These are phyloP conservation scores for Choiromyces venosus DNA, from an alignment of 495 filamentous ascomycete species.

Conservation along the genomic window DNA sequence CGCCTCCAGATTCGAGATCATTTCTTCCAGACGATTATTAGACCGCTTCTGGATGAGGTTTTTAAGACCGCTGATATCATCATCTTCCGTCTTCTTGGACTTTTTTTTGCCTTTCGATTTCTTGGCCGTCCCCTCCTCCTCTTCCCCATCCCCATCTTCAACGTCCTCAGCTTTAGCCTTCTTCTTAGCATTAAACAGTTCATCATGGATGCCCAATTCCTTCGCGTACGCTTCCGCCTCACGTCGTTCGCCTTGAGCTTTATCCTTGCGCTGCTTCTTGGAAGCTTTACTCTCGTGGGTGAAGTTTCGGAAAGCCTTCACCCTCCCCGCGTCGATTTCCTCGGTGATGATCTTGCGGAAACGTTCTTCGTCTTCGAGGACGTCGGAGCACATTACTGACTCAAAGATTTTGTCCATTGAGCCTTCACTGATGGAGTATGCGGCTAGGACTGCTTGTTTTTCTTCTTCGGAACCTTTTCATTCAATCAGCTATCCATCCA, in stretches of 20 bases:
- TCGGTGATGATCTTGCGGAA: slow-evolving; percentile 73
- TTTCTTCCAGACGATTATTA: slow-evolving; percentile 48
- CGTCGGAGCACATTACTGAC: slow-evolving; percentile 75
- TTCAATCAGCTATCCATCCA: background rate
- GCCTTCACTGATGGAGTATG: slow-evolving; percentile 64
- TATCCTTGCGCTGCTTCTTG: slow-evolving; percentile 57
- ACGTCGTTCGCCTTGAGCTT: slow-evolving; percentile 58
- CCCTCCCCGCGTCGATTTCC: slow-evolving; percentile 65
- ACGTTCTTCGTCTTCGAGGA: slow-evolving; percentile 77
- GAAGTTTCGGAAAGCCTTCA: slow-evolving; percentile 62
- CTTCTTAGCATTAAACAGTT: slow-evolving; percentile 49
- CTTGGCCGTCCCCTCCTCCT: slow-evolving; percentile 19
- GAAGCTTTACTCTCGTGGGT: slow-evolving; percentile 62
- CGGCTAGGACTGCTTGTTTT: slow-evolving; percentile 63
- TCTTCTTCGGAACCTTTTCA: slow-evolving; percentile 70
- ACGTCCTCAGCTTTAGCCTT: slow-evolving; percentile 45
- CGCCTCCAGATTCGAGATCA: slow-evolving; percentile 65
- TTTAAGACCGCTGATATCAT: slow-evolving; percentile 49
- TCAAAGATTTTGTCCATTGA: slow-evolving; percentile 71
- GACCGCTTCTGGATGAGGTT: slow-evolving; percentile 58
- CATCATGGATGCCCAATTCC: slow-evolving; percentile 62
- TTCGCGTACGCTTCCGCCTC: slow-evolving; percentile 70
- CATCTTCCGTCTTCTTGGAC: slow-evolving; percentile 33
- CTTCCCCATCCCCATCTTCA: slow-evolving; percentile 45
- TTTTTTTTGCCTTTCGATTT: slow-evolving; percentile 5